phyloP scores from a whole-genome alignment of 2,329 filamentous ascomycete genomes.

The Trichophyton schoenleinii region DNA sequence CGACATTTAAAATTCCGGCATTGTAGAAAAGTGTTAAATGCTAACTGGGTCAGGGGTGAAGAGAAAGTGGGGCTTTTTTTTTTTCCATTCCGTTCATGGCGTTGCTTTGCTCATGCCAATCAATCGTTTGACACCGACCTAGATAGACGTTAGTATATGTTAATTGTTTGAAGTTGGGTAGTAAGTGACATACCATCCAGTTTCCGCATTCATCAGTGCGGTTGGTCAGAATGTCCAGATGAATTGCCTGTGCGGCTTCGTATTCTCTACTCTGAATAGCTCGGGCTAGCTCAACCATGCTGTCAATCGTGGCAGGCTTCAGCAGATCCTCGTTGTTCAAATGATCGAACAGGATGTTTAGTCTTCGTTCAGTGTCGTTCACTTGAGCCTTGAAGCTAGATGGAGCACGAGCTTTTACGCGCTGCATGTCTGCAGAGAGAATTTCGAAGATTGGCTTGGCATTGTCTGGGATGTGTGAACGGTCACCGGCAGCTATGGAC shows the following conservation, averaged over 20 bases:
- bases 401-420: constrained; percentile 74
- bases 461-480: constrained; percentile 69
- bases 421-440: constrained; percentile 71
- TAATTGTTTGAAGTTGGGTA: not conserved
- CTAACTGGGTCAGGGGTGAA: not conserved
- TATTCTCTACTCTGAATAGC: constrained; percentile 60
- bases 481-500: constrained; percentile 54
- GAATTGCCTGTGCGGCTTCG: constrained; percentile 52
- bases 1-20: not conserved
- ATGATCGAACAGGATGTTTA: constrained; percentile 91
- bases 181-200: constrained; percentile 59
- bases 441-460: constrained; percentile 72
- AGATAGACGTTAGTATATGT: not conserved
- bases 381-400: constrained; percentile 79
- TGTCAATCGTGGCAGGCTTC: constrained; percentile 53
- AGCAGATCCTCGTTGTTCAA: constrained; percentile 90
- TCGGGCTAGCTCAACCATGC: constrained; percentile 42
- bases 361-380: constrained; percentile 82
- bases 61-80: not conserved
- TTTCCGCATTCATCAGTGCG: constrained; percentile 70
- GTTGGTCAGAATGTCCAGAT: constrained; percentile 63
- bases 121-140: constrained; percentile 65
- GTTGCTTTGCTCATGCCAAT: constrained; percentile 70
- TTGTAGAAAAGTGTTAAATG: not conserved
- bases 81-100: constrained; percentile 32